Evolutionary conservation across 768 basidiomycete species (phyloP).

Genomic region (Boletus pseudopeckii): DNA sequence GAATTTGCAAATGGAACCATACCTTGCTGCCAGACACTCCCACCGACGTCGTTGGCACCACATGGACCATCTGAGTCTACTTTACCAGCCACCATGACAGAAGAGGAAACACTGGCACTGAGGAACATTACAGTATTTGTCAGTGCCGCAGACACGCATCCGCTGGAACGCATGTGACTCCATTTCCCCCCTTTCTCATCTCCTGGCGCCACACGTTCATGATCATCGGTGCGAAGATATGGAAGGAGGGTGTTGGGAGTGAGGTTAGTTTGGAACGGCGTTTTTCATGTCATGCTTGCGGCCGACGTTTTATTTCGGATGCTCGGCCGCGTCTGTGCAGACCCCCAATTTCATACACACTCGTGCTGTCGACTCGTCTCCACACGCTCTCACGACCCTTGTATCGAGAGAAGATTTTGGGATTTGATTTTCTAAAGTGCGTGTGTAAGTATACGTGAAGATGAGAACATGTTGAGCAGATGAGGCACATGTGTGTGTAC

Average conservation of each 20-base stretch:
- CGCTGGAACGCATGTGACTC: slow-evolving; percentile 59
- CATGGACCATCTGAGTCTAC: slow-evolving; percentile 17
- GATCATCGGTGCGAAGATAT: slow-evolving; percentile 1
- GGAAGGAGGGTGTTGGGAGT: background rate
- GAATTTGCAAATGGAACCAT: slow-evolving; percentile 27
- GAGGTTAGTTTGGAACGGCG: background rate
- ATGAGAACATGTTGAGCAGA: background rate
- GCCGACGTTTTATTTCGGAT: slow-evolving; percentile 2
- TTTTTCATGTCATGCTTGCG: background rate
- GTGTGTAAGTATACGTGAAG: background rate
- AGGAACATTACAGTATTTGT: slow-evolving; percentile 57
- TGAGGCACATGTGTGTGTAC: background rate
- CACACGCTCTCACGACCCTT: background rate
- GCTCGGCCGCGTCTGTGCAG: background rate
- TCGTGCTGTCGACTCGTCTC: background rate
- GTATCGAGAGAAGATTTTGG: slow-evolving; percentile 14
- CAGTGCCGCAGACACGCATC: slow-evolving; percentile 72
- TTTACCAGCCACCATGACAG: slow-evolving; percentile 26
- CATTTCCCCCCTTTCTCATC: background rate
- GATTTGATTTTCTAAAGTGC: slow-evolving; percentile 21
- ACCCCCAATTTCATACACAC: background rate
- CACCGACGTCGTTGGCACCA: slow-evolving; percentile 29
- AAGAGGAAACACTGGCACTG: slow-evolving; percentile 27
- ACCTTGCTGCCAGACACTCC: background rate
- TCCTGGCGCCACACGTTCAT: background rate